Base-by-base conservation (phyloP, 106 monocot species). In the Dendrobium huoshanense region DNA sequence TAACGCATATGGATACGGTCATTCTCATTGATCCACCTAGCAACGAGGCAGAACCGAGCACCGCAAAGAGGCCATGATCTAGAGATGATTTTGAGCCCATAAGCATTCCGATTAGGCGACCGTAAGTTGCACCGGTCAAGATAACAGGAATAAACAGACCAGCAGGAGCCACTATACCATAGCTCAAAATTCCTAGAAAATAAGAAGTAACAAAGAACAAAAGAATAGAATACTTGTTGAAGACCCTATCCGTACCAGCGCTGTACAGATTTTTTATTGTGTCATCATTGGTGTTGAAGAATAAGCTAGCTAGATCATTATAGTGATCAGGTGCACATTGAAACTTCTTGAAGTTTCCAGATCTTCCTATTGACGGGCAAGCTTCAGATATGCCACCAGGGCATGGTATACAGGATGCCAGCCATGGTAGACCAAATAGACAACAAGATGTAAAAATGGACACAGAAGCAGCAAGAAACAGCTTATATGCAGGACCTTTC, bases 281-380 rank as follows among this genome's bases (percentile, higher is more conserved):
- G 59, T 90, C 89, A 31, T 90, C 87, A 42, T 90, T 87, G 37
- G 89, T 90, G 68, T 87, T 90, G 61, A 87, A 90, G 58, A 90
- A 78, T 47, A 90, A 77, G 78, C 89, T 87, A 41, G 89, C 87
- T 11, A 90, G 80, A 78, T 87, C 87, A 78, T 90, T 90, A 75
- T 90, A 90, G 11, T 90, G 85, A 41, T 82, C 73, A 13, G 85
- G 77, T 58, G 87, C 78, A 59, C 89, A 90, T 41, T 87, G 89
- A 68, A 84, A 90, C 80, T 87, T 87, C 43, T 90, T 90, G 74
- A 87, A 90, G 40, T 90, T 90, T 27, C 89, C 89, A 37, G 89
- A 84, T 18, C 82, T 74, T 40, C 89, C 89, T 81, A 90, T 90
- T 1, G 87, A 87, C 7, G 89, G 89, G 78, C 89, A 90, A 24